These are phyloP conservation scores for Penicillium ucsense DNA, from an alignment of 495 filamentous ascomycete genomes.

Conservation along the genomic window DNA sequence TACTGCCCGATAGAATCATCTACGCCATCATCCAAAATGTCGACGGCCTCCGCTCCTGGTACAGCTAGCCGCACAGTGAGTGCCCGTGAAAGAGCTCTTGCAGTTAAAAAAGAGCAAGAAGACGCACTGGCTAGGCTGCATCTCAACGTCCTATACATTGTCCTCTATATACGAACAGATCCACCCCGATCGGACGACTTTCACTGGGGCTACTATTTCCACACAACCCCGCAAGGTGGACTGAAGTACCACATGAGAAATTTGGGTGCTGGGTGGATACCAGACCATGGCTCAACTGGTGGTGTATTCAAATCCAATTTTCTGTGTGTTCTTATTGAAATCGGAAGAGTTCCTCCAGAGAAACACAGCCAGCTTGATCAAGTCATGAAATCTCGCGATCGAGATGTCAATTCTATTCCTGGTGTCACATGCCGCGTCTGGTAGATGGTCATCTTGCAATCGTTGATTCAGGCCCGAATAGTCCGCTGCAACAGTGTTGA, in stretches of 20 bases:
- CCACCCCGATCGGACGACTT: constrained; percentile 7
- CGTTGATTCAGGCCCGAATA: too few species aligned
- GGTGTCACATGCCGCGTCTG: too few species aligned
- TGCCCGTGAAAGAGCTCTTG: too few species aligned
- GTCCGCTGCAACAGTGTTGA: too few species aligned
- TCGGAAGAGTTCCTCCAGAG: background rate
- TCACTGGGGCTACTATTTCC: constrained; percentile 15
- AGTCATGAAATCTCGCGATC: too few species aligned
- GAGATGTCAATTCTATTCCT: too few species aligned
- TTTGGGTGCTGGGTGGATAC: constrained; percentile 9
- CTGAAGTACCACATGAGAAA: constrained; percentile 11
- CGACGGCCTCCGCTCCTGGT: too few species aligned
- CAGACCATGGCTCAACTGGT: constrained; percentile 10
- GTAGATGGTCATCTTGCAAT: too few species aligned
- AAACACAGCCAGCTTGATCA: too few species aligned
- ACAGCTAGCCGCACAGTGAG: too few species aligned
- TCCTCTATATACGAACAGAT: constrained; percentile 5
- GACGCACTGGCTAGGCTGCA: background rate
- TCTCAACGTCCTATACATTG: constrained; percentile 2
- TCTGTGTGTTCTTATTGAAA: constrained; percentile 7
- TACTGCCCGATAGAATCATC: too few species aligned
- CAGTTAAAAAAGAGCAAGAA: background rate
- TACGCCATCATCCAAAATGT: too few species aligned
- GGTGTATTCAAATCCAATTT: constrained; percentile 11
- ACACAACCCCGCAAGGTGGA: constrained; percentile 2